These are phyloP conservation scores for Wickerhamiella parazyma DNA, from an alignment of 805 yeast genomes.

Conservation along the genomic window DNA sequence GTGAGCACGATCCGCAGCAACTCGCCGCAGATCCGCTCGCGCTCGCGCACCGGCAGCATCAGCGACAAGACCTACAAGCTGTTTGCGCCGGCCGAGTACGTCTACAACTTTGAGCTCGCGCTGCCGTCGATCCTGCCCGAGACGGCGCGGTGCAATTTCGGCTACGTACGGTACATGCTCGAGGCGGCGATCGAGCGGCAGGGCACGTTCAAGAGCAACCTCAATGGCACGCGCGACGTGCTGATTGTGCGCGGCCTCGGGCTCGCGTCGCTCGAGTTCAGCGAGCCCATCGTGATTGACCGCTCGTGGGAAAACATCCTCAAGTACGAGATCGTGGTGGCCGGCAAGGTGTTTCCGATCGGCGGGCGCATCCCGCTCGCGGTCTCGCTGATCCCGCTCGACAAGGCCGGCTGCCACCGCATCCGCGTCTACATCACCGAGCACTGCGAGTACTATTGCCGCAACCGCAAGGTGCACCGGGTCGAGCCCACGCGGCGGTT, in stretches of 20 bases:
- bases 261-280: constrained; percentile 68
- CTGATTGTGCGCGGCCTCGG: constrained; percentile 62
- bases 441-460: constrained; percentile 79
- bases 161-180: constrained; percentile 56
- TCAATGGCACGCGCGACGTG: constrained; percentile 50
- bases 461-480: constrained; percentile 74
- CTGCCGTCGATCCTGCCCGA: constrained; percentile 76
- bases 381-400: constrained; percentile 71
- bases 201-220: constrained; percentile 75
- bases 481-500: constrained; percentile 81
- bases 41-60: neutral
- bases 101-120: constrained; percentile 84
- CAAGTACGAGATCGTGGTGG: constrained; percentile 79
- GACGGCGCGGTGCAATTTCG: constrained; percentile 62
- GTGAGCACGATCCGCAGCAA: constrained; percentile 3
- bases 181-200: constrained; percentile 59
- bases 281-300: constrained; percentile 82
- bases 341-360: constrained; percentile 75
- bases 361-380: constrained; percentile 76
- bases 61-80: constrained; percentile 29
- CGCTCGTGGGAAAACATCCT: constrained; percentile 91
- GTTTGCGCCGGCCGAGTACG: constrained; percentile 80
- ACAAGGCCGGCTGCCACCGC: constrained; percentile 75
- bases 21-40: constrained; percentile 4
- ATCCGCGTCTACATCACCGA: constrained; percentile 78